Evolutionary conservation across 306 rosid genomes (phyloP), one percentile per base, ranked within the genome.

Genomic region (Trifolium fragiferum): DNA sequence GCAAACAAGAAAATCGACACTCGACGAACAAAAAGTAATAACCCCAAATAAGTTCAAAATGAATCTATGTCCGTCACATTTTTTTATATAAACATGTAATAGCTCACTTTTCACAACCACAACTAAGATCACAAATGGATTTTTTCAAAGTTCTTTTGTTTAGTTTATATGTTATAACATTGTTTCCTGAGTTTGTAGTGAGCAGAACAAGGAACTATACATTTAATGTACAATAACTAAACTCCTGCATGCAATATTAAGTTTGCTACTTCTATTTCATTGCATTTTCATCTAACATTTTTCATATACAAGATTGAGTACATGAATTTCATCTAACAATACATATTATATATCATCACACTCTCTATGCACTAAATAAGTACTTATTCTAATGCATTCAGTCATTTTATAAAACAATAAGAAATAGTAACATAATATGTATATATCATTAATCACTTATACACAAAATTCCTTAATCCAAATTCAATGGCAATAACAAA

Each of bases 161-260:
- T n/a, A 32, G 81, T 54, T 79, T 90, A 0, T 88, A 65, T 47
- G 74, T 84, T 13, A 3, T 55, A 1, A 33, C 73, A 1, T 40
- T 78, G 72, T 78, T 80, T 76, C 89, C 96, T 10, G 77, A 84
- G 78, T 61, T 82, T 72, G 87, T 78, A n/a, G 68, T 61, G 3
- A 77, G 90, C 78, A 76, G 55, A 65, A 87, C 96, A 76, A 88
- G 98, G 41, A 90, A 88, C 82, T 86, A 92, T 59, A 92, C 88
- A 27, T 90, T 92, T 81, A 87, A 90, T 66, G 98, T 92, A 85
- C 73, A 49, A n/a, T 50, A 69, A 11, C 46, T 21, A 53, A 73
- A 68, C 30, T 59, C 75, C 46, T 57, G 40, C 59, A 58, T 58
- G 63, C 18, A 58, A 58, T 23, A 25, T 58, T 58, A 27, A 59